A percentile compares a stretch with the other conserved stretches of the same genome.
Evolutionary conservation across 495 filamentous ascomycete species (phyloP).

Genomic region (Penicillium goetzii): DNA sequence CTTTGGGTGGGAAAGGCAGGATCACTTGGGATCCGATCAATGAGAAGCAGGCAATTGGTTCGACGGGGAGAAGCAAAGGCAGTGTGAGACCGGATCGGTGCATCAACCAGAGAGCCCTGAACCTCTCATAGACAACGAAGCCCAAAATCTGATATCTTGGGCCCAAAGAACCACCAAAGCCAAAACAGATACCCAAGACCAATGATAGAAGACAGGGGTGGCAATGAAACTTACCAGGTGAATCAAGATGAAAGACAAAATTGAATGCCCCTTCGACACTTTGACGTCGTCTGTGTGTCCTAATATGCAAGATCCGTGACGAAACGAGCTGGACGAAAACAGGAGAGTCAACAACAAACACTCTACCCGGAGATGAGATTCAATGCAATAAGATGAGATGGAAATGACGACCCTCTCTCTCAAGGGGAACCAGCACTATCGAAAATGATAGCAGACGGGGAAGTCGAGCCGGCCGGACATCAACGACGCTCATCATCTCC

Average conservation of each 20-base stretch:
- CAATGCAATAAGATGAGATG: constrained; percentile 4
- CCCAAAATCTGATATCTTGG: not conserved
- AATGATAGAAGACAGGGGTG: constrained; percentile 4
- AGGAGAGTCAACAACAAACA: constrained; percentile 49
- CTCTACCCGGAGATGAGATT: not conserved
- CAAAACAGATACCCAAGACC: not conserved
- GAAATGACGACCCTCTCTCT: constrained; percentile 3
- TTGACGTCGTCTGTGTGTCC: constrained; percentile 31
- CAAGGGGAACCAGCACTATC: constrained; percentile 12
- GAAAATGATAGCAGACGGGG: constrained; percentile 27
- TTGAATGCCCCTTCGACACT: constrained; percentile 29
- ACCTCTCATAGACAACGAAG: not conserved
- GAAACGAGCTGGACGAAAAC: constrained; percentile 30
- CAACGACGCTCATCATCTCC: constrained; percentile 40
- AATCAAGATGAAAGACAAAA: constrained; percentile 28
- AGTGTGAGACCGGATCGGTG: constrained; percentile 37
- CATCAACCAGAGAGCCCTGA: constrained; percentile 26
- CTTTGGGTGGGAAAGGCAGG: not conserved
- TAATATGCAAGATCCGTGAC: constrained; percentile 42
- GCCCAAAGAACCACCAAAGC: not conserved
- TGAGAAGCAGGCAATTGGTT: not conserved
- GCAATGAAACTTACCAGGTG: constrained; percentile 39
- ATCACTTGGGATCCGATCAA: not conserved
- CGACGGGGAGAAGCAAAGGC: constrained; percentile 1
- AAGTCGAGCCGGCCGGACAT: constrained; percentile 23